Evolutionary conservation across 2,329 filamentous ascomycete species (phyloP), one percentile per base, ranked within the genome.

Genomic region (Venturia nashicola): DNA sequence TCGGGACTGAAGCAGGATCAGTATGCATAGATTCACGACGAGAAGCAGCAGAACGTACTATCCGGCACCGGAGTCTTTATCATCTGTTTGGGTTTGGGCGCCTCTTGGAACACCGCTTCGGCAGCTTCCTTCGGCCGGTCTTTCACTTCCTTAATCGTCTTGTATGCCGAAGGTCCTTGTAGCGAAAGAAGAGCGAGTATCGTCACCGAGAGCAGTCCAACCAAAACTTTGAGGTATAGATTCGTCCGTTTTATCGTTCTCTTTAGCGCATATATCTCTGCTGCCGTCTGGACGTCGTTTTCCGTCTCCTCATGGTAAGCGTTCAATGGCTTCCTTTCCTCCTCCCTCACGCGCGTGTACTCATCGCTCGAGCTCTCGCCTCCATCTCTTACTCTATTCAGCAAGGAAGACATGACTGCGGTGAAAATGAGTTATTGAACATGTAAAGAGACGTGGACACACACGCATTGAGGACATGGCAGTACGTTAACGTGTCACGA

Each of bases 21-120:
- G 59, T 42, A 60, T 27, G 9, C n/a, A 8, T 5, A 23, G 12
- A 2, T 27, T 9, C 9, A 14, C 8, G 9, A 23, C 46, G 46
- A 51, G 7, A 2, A 51, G 9, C 20, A 27, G 20, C 2, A 27
- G 43, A 51, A 27, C 46, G 11, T 54, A 62, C 61, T 62, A 1
- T 62, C 61, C n/a, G 61, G 61, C 16, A 63, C 61, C 32, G 61
- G 61, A 11, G 61, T 63, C 51, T 63, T 63, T 8, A 63, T 42
- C n/a, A 44, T 18, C 20, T 11, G 46, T 20, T 63, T 59, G 14
- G 40, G 42, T 9, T 48, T 54, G 18, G 11, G 46, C 20, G 20
- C 8, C 23, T 51, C 46, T 20, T 5, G 14, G 20, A 27, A 27
- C 5, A 6, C 20, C 5, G 11, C 46, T 20, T 51, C 27, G 2